Conservation (phyloP, 2,329 filamentous ascomycete species). For the Penicillium sp. region DNA sequence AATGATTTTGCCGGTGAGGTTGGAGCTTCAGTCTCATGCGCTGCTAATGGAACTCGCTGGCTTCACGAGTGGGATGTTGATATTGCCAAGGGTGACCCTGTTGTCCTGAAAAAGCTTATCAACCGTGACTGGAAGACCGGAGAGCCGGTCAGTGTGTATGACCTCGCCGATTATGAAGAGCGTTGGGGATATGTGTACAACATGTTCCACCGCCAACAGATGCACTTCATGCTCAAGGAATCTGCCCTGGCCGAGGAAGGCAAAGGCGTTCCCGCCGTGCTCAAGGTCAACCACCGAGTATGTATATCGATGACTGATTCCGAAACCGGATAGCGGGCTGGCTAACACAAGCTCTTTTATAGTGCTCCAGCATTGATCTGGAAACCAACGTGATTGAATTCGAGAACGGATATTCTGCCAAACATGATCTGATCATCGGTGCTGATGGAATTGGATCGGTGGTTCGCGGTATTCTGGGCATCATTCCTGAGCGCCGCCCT, state of each 20-base stretch:
- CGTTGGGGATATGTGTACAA: slow-evolving; percentile 67
- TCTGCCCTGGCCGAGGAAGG: slow-evolving; percentile 56
- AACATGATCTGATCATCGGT: slow-evolving; percentile 63
- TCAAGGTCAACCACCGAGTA: slow-evolving; percentile 59
- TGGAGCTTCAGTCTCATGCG: slow-evolving; percentile 67
- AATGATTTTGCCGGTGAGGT: slow-evolving; percentile 68
- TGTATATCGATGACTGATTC: slow-evolving; percentile 3
- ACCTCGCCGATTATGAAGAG: slow-evolving; percentile 65
- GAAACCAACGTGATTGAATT: slow-evolving; percentile 54
- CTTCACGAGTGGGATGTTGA: slow-evolving; percentile 69
- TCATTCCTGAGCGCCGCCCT: slow-evolving; percentile 60
- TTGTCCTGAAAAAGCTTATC: slow-evolving; percentile 66
- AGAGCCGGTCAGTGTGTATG: slow-evolving; percentile 64
- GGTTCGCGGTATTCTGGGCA: slow-evolving; percentile 65
- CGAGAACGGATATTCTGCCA: slow-evolving; percentile 50
- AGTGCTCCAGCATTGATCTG: slow-evolving; percentile 56
- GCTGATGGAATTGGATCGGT: slow-evolving; percentile 68
- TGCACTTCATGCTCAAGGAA: slow-evolving; percentile 68
- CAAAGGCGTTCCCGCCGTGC: slow-evolving; percentile 53
- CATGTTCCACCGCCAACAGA: slow-evolving; percentile 70
- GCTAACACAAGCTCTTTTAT: not conserved
- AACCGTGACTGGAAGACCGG: slow-evolving; percentile 71
- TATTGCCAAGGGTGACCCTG: slow-evolving; percentile 63
- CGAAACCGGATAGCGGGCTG: too few relatives aligned
- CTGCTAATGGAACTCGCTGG: slow-evolving; percentile 70